Conservation (phyloP, 1,284 basidiomycete genomes). For the Leccinum angustisporum region DNA sequence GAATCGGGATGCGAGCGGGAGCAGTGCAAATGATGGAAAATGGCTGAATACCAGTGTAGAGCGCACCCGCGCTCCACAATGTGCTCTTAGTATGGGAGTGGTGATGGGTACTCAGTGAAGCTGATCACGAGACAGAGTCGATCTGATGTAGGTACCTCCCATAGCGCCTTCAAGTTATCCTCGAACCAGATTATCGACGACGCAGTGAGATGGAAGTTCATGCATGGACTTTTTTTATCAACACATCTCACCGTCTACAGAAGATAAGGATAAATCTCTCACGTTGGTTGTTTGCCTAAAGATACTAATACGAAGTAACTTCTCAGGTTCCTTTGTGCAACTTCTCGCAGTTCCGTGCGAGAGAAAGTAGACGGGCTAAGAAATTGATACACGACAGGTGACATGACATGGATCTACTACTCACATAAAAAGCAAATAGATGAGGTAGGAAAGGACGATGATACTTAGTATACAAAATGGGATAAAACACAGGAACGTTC, state of each 20-base stretch:
- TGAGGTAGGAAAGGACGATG: neutral
- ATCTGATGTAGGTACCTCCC: neutral
- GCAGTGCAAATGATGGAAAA: too few species aligned
- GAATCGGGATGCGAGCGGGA: neutral
- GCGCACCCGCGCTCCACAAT: neutral
- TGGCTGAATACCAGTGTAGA: neutral
- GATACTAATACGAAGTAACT: neutral
- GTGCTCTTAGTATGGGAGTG: neutral
- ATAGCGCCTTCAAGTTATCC: neutral
- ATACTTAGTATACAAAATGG: neutral
- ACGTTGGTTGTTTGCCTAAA: neutral
- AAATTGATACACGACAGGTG: neutral
- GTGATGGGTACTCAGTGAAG: too few species aligned
- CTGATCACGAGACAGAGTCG: too few species aligned
- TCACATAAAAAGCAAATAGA: neutral
- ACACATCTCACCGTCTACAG: neutral
- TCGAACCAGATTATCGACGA: neutral
- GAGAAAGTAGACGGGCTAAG: neutral
- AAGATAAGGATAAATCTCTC: neutral
- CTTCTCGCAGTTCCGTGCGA: neutral
- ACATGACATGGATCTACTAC: neutral
- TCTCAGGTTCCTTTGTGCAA: neutral
- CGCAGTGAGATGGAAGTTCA: neutral
- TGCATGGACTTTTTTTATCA: neutral
- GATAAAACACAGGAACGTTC: neutral